Evolutionary conservation across 2,329 filamentous ascomycete genomes (phyloP), one percentile per base, ranked within the genome.

Genomic region (Bipolaris zeicola): DNA sequence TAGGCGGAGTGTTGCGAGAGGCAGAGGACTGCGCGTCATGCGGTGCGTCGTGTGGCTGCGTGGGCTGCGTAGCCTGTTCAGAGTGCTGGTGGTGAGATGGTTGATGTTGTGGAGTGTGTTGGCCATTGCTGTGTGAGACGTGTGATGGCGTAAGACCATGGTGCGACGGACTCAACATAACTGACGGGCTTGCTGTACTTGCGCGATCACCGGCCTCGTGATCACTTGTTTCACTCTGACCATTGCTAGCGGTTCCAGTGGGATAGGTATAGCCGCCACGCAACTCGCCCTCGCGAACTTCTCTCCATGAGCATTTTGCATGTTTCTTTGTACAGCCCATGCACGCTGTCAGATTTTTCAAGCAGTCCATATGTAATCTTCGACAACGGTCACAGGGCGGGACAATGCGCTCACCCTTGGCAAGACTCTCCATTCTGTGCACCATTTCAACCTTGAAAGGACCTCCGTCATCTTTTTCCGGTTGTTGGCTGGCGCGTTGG

Each of bases 291-390:
- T 91, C 86, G 14, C 86, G 87, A n/a, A 95, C 85, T 42, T 89
- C 87, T 64, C 88, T 90, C 92, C 92, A 96, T 13, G 87, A 88
- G 73, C 92, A 96, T 68, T 92, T 93, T 18, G 91, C 91, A 72
- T 96, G 92, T 73, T 96, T 96, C 73, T 91, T 93, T 0, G 92
- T 96, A 74, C 92, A 96, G 20, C 91, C 91, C 74, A 89, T 86
- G 70, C 92, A 96, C 7, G 91, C 91, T 0, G 91, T 96, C 37
- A 95, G 80, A 61, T 96, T 90, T 76, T 96, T 96, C 45, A 93
- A 80, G 60, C 92, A 96, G 55, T 91, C 86, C 78, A 92, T 90
- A 62, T 90, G 87, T 14, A 96, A 80, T 28, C 92, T 83, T 42
- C 92, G 84, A 72, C 92, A 96, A 36, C 91, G 83, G 72, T 96